Evolutionary conservation across 352 stramenopile genomes (phyloP).

Genomic region (Phytopythium aichiense): DNA sequence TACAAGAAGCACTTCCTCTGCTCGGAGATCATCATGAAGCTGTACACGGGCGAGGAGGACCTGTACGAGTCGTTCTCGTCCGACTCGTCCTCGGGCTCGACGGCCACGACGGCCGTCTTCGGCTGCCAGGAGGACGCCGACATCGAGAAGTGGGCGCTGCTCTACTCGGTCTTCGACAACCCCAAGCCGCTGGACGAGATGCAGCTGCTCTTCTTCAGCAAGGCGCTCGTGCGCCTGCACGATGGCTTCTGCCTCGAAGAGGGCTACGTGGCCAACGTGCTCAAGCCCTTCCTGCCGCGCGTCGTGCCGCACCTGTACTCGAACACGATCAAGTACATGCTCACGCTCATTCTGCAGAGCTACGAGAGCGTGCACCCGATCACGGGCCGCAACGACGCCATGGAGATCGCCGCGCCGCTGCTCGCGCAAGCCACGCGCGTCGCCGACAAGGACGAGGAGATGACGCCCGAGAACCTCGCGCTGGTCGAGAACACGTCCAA

Average conservation of each 20-base stretch:
- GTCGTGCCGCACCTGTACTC: conserved; percentile 85
- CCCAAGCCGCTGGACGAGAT: conserved; percentile 78
- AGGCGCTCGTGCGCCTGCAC: conserved; percentile 81
- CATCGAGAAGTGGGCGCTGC: conserved; percentile 73
- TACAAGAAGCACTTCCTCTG: conserved; percentile 89
- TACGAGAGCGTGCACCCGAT: conserved; percentile 88
- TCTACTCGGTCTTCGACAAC: conserved; percentile 83
- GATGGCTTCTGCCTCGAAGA: conserved; percentile 85
- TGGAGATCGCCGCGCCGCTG: conserved; percentile 75
- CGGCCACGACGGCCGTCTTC: conserved; percentile 62
- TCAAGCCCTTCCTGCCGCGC: conserved; percentile 69
- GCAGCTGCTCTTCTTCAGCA: conserved; percentile 86
- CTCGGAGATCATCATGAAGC: conserved; percentile 89
- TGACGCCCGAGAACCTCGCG: conserved; percentile 33
- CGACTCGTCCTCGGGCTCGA: conserved; percentile 71
- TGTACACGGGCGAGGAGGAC: conserved; percentile 86
- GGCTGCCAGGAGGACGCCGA: conserved; percentile 73
- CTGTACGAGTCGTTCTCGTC: conserved; percentile 87
- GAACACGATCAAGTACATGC: conserved; percentile 89
- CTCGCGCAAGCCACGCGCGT: conserved; percentile 52
- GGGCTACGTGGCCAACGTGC: conserved; percentile 78
- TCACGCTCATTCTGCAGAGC: conserved; percentile 83
- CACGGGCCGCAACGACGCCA: conserved; percentile 82
- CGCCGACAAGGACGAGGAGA: conserved; percentile 8
- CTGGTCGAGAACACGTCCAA: conserved; percentile 77